Percentiles rank a stretch among this genome's conserved stretches.
These are phyloP conservation scores for Sclerotinia nivalis DNA, from an alignment of 2,329 filamentous ascomycete genomes.

Conservation along the genomic window DNA sequence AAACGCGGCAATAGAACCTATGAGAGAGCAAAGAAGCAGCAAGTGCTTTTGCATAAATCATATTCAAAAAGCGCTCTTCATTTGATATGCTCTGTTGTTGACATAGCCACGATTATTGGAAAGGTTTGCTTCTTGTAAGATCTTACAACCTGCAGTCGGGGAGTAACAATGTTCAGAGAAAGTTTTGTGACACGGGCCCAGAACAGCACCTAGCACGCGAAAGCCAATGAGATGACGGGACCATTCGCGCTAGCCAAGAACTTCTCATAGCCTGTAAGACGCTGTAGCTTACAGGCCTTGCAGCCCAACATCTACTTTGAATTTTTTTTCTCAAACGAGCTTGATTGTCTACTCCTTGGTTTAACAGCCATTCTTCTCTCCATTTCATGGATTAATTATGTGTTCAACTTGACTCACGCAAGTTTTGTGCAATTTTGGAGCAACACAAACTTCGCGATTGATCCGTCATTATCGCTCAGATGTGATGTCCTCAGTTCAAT, in stretches of 20 bases:
- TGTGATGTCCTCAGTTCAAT: conserved; percentile 23
- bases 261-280: not conserved
- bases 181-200: not conserved
- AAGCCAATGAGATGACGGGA: not conserved
- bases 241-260: not conserved
- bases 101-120: conserved; percentile 9
- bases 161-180: not conserved
- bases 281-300: not conserved
- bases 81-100: conserved; percentile 1
- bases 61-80: not conserved
- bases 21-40: not conserved
- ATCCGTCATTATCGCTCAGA: conserved; percentile 12
- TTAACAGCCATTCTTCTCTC: not conserved
- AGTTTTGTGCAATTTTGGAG: not conserved
- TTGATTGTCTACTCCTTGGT: not conserved
- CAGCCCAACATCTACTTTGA: not conserved
- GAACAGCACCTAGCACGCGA: not conserved
- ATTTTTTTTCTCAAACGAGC: not conserved
- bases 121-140: not conserved
- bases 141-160: not conserved
- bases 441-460: not conserved
- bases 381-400: not conserved
- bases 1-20: conserved; percentile 12
- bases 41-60: not conserved
- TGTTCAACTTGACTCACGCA: not conserved